These are phyloP conservation scores for Castanea mollissima DNA, from an alignment of 306 rosid genomes.

Conservation along the genomic window DNA sequence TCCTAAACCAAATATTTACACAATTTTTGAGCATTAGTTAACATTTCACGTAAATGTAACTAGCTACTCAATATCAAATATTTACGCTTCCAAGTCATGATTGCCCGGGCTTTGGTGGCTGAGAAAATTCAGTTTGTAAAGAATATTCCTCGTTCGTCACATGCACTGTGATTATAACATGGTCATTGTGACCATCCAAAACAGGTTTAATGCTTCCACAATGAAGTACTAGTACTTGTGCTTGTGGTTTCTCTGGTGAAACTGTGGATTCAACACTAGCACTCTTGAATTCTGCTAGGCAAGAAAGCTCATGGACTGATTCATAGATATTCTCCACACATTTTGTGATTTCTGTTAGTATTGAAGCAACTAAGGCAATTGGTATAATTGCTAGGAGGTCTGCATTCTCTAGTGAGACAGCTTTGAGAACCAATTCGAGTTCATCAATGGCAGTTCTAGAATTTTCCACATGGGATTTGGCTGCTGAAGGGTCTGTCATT, in stretches of 20 bases:
- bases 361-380: slow-evolving; percentile 57
- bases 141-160: slow-evolving; percentile 23
- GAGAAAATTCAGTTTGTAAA: slow-evolving; percentile 20
- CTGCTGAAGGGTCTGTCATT: slow-evolving; percentile 54
- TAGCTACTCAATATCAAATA: slow-evolving; percentile 15
- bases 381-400: slow-evolving; percentile 57
- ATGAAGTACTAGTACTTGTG: slow-evolving; percentile 63
- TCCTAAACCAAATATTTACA: no score
- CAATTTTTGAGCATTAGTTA: no score
- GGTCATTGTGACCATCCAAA: slow-evolving; percentile 34
- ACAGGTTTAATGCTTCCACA: slow-evolving; percentile 66
- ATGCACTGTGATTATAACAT: slow-evolving; percentile 46
- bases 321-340: slow-evolving; percentile 58
- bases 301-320: slow-evolving; percentile 67
- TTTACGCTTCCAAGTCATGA: slow-evolving; percentile 19
- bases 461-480: slow-evolving; percentile 46
- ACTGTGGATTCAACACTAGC: slow-evolving; percentile 25
- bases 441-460: slow-evolving; percentile 56
- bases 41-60: no score
- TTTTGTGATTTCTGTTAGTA: slow-evolving; percentile 59
- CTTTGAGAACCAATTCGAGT: slow-evolving; percentile 48
- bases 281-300: slow-evolving; percentile 54
- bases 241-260: slow-evolving; percentile 55
- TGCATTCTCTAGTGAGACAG: slow-evolving; percentile 27
- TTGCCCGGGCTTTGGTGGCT: slow-evolving; percentile 20